phyloP scores from a whole-genome alignment of 192 early-diverging fungal species.

The Backusella luteola region DNA sequence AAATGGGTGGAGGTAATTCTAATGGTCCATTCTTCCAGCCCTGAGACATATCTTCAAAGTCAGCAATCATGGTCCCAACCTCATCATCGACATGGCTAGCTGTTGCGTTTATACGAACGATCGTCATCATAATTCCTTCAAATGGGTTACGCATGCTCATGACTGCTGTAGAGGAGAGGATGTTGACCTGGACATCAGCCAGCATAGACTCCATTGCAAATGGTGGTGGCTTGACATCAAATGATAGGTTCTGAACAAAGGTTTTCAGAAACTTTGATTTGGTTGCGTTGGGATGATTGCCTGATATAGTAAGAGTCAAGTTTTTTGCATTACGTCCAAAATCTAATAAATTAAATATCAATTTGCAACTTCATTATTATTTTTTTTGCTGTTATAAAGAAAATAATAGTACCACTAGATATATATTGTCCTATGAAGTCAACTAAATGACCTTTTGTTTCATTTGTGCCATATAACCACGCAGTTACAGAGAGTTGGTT shows the following conservation, averaged over 20 bases:
- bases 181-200: slow-evolving; percentile 26
- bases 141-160: slow-evolving; percentile 33
- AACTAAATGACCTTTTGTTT: background rate
- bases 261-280: slow-evolving; percentile 17
- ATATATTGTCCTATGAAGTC: slow-evolving; percentile 26
- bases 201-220: slow-evolving; percentile 19
- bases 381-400: background rate
- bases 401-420: slow-evolving; percentile 9
- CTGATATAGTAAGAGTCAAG: slow-evolving; percentile 26
- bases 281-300: slow-evolving; percentile 28
- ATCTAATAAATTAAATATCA: background rate
- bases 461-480: slow-evolving; percentile 11
- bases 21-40: slow-evolving; percentile 30
- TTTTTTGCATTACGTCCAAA: slow-evolving; percentile 11
- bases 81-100: slow-evolving; percentile 18
- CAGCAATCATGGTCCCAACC: slow-evolving; percentile 25
- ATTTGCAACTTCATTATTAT: background rate
- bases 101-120: slow-evolving; percentile 28
- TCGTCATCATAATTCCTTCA: slow-evolving; percentile 16
- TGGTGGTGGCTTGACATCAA: slow-evolving; percentile 18
- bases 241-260: slow-evolving; percentile 13
- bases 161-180: slow-evolving; percentile 32
- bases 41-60: slow-evolving; percentile 24
- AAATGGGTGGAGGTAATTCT: slow-evolving; percentile 17
- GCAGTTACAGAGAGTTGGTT: slow-evolving; percentile 1